phyloP scores from a whole-genome alignment of 2,329 filamentous ascomycete genomes.

The Fusarium zealandicum region DNA sequence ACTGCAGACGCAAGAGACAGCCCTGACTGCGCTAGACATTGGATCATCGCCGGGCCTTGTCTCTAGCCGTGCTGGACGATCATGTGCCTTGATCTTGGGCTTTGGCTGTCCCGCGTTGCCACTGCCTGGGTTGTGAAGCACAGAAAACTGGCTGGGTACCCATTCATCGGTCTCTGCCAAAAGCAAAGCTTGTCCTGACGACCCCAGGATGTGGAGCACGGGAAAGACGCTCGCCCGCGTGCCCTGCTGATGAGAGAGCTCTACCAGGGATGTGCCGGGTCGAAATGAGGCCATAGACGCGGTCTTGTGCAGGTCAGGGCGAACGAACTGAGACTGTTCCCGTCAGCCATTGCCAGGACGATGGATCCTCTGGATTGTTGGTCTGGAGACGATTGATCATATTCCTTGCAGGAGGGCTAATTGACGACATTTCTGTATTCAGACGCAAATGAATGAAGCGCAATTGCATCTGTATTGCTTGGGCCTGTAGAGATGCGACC shows the following conservation, averaged over 20 bases:
- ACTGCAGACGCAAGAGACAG: conserved; percentile 25
- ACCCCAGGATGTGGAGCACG: conserved; percentile 9
- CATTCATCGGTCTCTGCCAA: too few species aligned
- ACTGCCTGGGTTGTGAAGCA: too few species aligned
- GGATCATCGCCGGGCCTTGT: neutral
- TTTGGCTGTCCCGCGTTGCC: neutral
- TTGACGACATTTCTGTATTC: too few species aligned
- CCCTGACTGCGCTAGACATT: conserved; percentile 16
- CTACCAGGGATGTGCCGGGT: too few species aligned
- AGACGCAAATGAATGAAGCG: too few species aligned
- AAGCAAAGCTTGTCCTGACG: neutral
- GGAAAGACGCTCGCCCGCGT: conserved; percentile 17
- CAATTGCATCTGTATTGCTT: too few species aligned
- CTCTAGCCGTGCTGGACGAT: neutral
- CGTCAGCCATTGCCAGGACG: neutral
- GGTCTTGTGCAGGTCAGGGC: neutral
- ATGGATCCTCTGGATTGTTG: too few species aligned
- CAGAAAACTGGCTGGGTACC: too few species aligned
- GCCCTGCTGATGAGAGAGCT: conserved; percentile 6
- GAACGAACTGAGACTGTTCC: neutral
- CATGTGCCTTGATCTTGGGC: neutral
- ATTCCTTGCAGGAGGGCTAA: too few species aligned
- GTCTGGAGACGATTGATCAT: too few species aligned
- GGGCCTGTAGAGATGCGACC: too few species aligned
- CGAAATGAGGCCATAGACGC: neutral